Conservation (phyloP, 2,329 filamentous ascomycete species). For the Phaeosphaeria sp. region DNA sequence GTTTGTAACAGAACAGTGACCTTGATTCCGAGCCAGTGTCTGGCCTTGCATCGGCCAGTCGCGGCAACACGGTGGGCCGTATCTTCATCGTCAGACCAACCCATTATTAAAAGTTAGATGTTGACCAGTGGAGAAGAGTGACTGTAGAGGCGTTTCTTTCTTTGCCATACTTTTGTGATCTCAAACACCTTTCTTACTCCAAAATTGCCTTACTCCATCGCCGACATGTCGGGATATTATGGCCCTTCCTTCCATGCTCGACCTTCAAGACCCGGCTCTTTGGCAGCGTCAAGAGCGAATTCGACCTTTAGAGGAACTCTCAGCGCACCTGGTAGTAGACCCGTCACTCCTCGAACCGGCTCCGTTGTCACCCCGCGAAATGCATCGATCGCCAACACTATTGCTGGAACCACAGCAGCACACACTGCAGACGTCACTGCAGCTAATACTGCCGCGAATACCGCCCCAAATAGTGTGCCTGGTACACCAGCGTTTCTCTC, state of each 20-base stretch:
- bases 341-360: constrained; percentile 18
- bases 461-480: constrained; percentile 11
- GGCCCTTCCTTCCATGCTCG: constrained; percentile 20
- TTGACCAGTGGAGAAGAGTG: constrained; percentile 2
- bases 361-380: constrained; percentile 21
- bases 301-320: constrained; percentile 16
- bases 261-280: constrained; percentile 15
- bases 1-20: background rate
- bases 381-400: constrained; percentile 13
- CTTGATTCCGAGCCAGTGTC: constrained; percentile 1
- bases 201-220: background rate
- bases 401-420: constrained; percentile 14
- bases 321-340: constrained; percentile 12
- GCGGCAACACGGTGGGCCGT: constrained; percentile 9
- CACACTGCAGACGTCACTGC: constrained; percentile 17
- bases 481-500: constrained; percentile 17
- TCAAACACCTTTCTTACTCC: background rate
- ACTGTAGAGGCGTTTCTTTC: background rate
- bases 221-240: constrained; percentile 23
- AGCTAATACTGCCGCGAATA: constrained; percentile 20
- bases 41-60: constrained; percentile 12
- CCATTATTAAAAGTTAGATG: constrained; percentile 6
- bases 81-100: constrained; percentile 4
- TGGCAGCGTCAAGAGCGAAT: constrained; percentile 21
- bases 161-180: constrained; percentile 1